These are phyloP conservation scores for Pseudogymnoascus sp. DNA, from an alignment of 2,329 filamentous ascomycete species.

Conservation along the genomic window DNA sequence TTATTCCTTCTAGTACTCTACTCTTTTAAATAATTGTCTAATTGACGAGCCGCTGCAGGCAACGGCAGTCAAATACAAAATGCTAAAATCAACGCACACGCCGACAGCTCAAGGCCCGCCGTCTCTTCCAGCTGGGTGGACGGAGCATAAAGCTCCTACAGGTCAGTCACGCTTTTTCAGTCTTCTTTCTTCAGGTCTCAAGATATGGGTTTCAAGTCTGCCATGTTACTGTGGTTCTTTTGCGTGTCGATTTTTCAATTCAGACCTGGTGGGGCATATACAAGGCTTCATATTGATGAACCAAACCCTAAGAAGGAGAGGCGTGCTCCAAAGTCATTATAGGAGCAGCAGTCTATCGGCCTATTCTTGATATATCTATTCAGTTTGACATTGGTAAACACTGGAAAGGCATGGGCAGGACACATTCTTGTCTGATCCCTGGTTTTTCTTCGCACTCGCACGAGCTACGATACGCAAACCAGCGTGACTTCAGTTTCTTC, in stretches of 20 bases:
- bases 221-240: neutral
- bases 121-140: constrained; percentile 74
- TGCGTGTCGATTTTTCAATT: neutral
- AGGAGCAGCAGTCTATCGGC: neutral
- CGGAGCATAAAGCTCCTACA: constrained; percentile 83
- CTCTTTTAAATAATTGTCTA: neutral
- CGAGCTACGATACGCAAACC: neutral
- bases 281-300: neutral
- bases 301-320: neutral
- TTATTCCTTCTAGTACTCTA: neutral
- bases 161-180: constrained; percentile 35
- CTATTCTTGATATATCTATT: neutral
- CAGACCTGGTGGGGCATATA: neutral
- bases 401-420: neutral
- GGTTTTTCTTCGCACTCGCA: neutral
- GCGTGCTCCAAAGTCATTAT: neutral
- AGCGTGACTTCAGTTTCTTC: neutral
- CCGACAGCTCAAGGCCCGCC: constrained; percentile 39
- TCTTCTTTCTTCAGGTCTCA: neutral
- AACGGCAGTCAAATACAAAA: constrained; percentile 28
- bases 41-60: neutral
- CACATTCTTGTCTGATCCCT: neutral
- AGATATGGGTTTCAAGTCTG: neutral
- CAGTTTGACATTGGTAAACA: neutral
- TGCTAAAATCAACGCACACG: constrained; percentile 74